Percentiles rank a stretch among this genome's conserved stretches.
These are phyloP conservation scores for Fusarium sp. DNA, from an alignment of 2,329 filamentous ascomycete species.

Conservation along the genomic window DNA sequence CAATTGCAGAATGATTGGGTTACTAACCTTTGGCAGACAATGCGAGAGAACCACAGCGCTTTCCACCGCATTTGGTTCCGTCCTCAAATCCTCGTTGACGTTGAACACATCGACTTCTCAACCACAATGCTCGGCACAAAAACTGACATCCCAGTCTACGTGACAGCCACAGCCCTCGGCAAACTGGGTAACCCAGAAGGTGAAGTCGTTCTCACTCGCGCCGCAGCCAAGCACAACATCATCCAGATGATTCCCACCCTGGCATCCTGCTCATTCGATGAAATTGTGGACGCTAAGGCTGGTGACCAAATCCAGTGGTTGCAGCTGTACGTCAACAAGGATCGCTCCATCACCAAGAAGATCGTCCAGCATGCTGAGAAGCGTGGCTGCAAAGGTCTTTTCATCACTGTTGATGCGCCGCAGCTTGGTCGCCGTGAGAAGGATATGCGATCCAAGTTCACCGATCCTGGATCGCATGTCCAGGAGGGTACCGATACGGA, in stretches of 20 bases:
- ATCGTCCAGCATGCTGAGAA: conserved; percentile 93
- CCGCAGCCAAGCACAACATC: conserved; percentile 85
- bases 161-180: conserved; percentile 94
- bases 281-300: conserved; percentile 86
- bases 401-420: conserved; percentile 98
- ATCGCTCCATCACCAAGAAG: conserved; percentile 86
- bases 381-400: conserved; percentile 92
- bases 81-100: conserved; percentile 87
- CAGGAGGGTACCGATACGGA: conserved; percentile 82
- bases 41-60: conserved; percentile 94
- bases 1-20: not conserved
- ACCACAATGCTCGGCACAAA: conserved; percentile 95
- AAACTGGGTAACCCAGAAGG: conserved; percentile 95
- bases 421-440: conserved; percentile 96
- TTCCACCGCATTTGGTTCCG: conserved; percentile 99
- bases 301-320: conserved; percentile 93
- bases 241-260: conserved; percentile 99
- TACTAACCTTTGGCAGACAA: conserved; percentile 66
- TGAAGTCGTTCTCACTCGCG: conserved; percentile 89
- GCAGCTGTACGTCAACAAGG: conserved; percentile 97
- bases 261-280: conserved; percentile 96
- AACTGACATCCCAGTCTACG: conserved; percentile 89
- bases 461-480: conserved; percentile 83
- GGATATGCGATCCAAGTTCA: conserved; percentile 95
- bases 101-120: conserved; percentile 84